These are phyloP conservation scores for Solanum neorickii DNA, from an alignment of 257 asterid species.

Conservation along the genomic window DNA sequence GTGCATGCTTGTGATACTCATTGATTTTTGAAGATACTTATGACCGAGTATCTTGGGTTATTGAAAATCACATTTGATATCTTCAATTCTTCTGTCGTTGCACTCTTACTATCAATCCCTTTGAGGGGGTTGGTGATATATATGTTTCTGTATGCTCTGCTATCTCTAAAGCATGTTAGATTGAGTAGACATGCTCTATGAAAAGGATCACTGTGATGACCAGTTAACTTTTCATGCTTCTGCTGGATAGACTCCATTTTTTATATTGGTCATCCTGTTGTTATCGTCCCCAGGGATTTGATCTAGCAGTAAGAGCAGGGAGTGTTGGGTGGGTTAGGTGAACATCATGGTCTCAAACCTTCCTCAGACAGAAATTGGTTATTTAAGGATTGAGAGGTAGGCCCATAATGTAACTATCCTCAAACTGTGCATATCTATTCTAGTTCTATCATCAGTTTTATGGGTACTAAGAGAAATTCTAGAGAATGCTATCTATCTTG, in stretches of 20 bases:
- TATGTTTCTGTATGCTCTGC: neutral
- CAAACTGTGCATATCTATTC: neutral
- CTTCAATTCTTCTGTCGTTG: neutral
- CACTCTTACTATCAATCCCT: neutral
- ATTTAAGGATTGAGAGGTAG: neutral
- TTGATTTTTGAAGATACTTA: neutral
- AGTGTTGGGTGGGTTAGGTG: neutral
- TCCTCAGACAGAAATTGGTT: neutral
- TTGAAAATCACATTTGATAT: neutral
- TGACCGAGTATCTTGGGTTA: neutral
- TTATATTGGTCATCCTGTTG: neutral
- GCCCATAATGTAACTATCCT: neutral
- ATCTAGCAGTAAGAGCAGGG: neutral
- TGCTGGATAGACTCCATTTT: neutral
- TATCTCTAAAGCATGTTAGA: neutral
- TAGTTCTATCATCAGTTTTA: neutral
- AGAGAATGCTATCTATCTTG: neutral
- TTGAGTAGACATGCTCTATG: neutral
- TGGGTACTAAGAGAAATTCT: neutral
- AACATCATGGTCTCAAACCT: neutral
- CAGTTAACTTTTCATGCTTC: neutral
- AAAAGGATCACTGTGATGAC: neutral
- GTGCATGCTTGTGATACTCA: neutral
- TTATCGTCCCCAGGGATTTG: neutral
- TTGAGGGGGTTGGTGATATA: neutral